Evolutionary conservation across 1,139 yeast species (phyloP), one percentile per base, ranked within the genome.

Genomic region (Scheffersomyces lignicola): DNA sequence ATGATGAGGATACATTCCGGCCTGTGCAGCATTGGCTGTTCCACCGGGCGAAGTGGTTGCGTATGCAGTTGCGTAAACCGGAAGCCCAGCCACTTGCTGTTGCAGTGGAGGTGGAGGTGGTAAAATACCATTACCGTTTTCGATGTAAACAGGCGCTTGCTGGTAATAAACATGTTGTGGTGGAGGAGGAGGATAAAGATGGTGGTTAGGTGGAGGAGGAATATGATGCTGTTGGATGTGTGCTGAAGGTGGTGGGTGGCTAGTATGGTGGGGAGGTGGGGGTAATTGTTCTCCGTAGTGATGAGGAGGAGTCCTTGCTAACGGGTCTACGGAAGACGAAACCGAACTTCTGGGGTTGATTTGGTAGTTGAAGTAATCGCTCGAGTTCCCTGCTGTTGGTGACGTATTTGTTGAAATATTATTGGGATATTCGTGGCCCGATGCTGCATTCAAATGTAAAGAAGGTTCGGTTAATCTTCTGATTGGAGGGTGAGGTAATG

Each of bases 401-500:
- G 28, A n/a, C 16, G 14, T 26, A 10, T 11, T 26, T 7, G 10
- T 24, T 21, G 15, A 28, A 13, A 15, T 20, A 3, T 7, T 3
- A 11, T 11, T 12, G 16, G n/a, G 21, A 18, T 17, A 9, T 7
- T 29, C 4, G 21, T 9, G 15, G 21, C 21, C 13, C 13, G 14
- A 18, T 17, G 5, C 32, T 7, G 23, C 4, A 25, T 36, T 31
- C 31, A 45, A 32, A 17, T 45, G 35, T 15, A 26, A 14, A 6
- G 7, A 10, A 7, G 56, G 51, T 21, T 51, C 56, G 2, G 56
- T 50, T 17, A 49, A 43, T 21, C 56, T 33, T 12, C 54, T 41
- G 13, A 46, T 21, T 5, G 51, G 48, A 3, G 45, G 44, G 11
- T 26, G 29, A 5, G 46, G 37, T 14, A 39, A 40, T 7, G 41